Base-by-base conservation (phyloP, 1,139 yeast species). In the Geotrichum citri-aurantii region DNA sequence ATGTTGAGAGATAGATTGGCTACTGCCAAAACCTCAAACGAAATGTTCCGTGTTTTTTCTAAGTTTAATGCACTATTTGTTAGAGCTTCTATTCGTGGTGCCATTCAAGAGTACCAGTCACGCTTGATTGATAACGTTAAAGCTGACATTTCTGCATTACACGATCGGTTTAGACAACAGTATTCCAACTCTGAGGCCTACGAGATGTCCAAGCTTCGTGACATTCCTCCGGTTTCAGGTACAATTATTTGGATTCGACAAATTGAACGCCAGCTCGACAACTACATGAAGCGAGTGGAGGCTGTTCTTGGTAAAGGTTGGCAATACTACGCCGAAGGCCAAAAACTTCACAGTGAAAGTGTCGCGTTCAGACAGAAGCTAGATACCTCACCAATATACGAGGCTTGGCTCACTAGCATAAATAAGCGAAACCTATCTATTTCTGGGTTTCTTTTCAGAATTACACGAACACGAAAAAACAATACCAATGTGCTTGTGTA, bases 251-350 rank as follows among this genome's bases (percentile, higher is more conserved):
- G 86, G 83, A 78, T 79, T 17, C 74, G 73, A 26, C 85, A 83
- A 63, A 73, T 82, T 11, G 77, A 75, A 46, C 64, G 71, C 27
- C 80, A 79, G 58, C 65, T 83, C 2, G 70, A 73, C 12, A 70
- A 71, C 48, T 69, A 82, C 29, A 67, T 76, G 59, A 66, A 71
- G 11, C 74, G 81, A 48, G 73, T 84, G 8, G 82, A 80, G 54
- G 69, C 77, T 14, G 77, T 84, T 1, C 76, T 92, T 11, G 96
- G 97, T 0, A 68, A 75, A 14, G 86, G 85, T 33, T 92, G 97
- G 97, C 76, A 75, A 54, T 78, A 81, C 50, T 88, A 85, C 65
- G 83, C 92, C 0, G 85, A 86, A 54, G 97, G 97, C 0, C 80
- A 78, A 57, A 81, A 80, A 62, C 79, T 92, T 1, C 76, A 79